Conservation (phyloP, 192 early-diverging fungal genomes). For the Linnemannia zychae region DNA sequence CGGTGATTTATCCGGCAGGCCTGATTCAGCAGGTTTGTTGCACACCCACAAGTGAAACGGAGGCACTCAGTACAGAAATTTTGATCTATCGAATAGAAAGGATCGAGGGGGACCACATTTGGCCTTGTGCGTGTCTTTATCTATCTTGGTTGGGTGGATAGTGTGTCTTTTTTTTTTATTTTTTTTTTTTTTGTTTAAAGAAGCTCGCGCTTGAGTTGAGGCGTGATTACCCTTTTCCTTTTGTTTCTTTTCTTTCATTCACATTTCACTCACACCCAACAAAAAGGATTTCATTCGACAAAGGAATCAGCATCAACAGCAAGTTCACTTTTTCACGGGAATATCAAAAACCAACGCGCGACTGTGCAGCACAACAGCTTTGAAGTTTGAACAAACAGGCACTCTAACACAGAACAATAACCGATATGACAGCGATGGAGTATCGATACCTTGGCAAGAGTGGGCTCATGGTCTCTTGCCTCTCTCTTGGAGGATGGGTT, state of each 20-base stretch:
- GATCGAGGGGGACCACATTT: neutral
- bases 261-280: neutral
- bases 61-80: neutral
- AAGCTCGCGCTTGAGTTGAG: neutral
- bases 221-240: neutral
- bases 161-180: too few species aligned
- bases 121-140: too few species aligned
- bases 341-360: neutral
- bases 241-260: neutral
- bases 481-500: conserved; percentile 78
- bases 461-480: conserved; percentile 79
- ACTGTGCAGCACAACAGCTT: neutral
- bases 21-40: neutral
- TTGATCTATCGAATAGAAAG: neutral
- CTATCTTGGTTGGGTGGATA: too few species aligned
- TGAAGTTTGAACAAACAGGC: neutral
- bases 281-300: neutral
- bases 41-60: neutral
- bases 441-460: conserved; percentile 81
- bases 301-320: neutral
- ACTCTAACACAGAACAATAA: neutral
- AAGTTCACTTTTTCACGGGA: neutral
- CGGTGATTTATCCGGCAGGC: neutral
- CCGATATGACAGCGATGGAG: conserved; percentile 65
- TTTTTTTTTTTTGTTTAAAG: neutral